Evolutionary conservation across 495 filamentous ascomycete genomes (phyloP).

Genomic region (Aspergillus ostianus): DNA sequence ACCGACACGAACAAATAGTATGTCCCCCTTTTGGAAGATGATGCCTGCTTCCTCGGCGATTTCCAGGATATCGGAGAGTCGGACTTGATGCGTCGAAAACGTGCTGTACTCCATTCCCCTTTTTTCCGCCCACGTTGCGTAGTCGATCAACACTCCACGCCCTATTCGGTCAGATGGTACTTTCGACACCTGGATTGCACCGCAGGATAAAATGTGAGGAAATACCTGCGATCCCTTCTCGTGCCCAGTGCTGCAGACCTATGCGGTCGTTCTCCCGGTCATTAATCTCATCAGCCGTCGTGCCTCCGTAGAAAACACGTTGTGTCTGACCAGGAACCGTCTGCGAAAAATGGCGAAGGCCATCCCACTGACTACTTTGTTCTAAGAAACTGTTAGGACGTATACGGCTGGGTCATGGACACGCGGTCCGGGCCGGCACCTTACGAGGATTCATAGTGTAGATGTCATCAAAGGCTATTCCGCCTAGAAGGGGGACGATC

Average conservation of each 20-base stretch:
- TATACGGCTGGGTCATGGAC: neutral
- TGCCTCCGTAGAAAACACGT: conserved; percentile 52
- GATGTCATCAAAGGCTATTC: conserved; percentile 58
- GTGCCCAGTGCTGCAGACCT: conserved; percentile 46
- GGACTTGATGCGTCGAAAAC: conserved; percentile 40
- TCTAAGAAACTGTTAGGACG: conserved; percentile 25
- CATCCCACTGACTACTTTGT: conserved; percentile 72
- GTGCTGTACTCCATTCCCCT: conserved; percentile 36
- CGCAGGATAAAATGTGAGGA: neutral
- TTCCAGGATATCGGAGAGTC: conserved; percentile 38
- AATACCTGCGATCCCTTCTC: conserved; percentile 45
- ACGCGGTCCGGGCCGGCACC: conserved; percentile 7
- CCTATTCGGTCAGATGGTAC: conserved; percentile 25
- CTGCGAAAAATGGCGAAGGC: conserved; percentile 54
- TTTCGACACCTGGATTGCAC: neutral
- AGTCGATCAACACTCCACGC: conserved; percentile 56
- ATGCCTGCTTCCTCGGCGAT: conserved; percentile 36
- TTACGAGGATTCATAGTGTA: conserved; percentile 64
- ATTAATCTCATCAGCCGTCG: conserved; percentile 44
- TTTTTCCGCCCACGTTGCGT: conserved; percentile 48
- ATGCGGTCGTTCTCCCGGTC: conserved; percentile 51
- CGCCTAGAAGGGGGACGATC: conserved; percentile 40
- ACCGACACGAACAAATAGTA: conserved; percentile 53
- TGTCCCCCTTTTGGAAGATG: conserved; percentile 47
- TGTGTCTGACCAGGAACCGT: conserved; percentile 30